Percentiles rank a stretch among this genome's conserved stretches.
Evolutionary conservation across 169 alveolate species (phyloP).

Genomic region (Cardiosporidium cionae): DNA sequence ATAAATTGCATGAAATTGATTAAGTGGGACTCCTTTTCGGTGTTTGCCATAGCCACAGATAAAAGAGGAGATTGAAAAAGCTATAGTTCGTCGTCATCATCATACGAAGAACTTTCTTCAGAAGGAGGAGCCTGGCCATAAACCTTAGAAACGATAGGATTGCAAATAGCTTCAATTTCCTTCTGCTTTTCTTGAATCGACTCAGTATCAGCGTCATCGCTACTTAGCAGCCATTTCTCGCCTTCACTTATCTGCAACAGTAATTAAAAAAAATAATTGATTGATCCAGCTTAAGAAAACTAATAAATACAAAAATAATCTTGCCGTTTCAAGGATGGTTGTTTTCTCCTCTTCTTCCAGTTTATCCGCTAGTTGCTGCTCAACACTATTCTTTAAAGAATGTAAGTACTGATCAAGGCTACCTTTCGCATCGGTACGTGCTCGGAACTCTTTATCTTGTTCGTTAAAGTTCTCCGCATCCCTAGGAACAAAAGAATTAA

Average conservation of each 20-base stretch:
- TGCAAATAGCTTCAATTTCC: constrained; percentile 83
- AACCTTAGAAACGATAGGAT: constrained; percentile 86
- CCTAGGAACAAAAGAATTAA: too few relatives aligned
- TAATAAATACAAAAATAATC: too few relatives aligned
- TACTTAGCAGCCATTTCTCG: constrained; percentile 78
- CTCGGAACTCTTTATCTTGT: constrained; percentile 79
- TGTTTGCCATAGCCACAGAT: too few relatives aligned
- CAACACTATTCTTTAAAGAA: constrained; percentile 79
- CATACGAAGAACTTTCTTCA: too few relatives aligned
- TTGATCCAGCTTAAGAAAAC: too few relatives aligned
- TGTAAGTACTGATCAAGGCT: constrained; percentile 81
- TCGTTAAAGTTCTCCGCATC: constrained; percentile 90
- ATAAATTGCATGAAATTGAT: too few relatives aligned
- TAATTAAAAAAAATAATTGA: too few relatives aligned
- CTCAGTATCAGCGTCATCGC: constrained; percentile 85
- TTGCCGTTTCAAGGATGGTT: constrained; percentile 33
- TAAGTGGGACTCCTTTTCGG: too few relatives aligned
- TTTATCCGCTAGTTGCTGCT: constrained; percentile 70
- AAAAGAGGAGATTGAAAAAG: too few relatives aligned
- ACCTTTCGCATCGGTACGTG: constrained; percentile 84
- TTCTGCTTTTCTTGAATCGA: constrained; percentile 83
- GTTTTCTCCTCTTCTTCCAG: constrained; percentile 82
- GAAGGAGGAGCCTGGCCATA: constrained; percentile 60
- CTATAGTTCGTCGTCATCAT: neutral
- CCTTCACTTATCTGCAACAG: constrained; percentile 62